A percentile compares a stretch with the other conserved stretches of the same genome.
Conservation (phyloP, 106 monocot species). For the Platanthera guangdongensis region DNA sequence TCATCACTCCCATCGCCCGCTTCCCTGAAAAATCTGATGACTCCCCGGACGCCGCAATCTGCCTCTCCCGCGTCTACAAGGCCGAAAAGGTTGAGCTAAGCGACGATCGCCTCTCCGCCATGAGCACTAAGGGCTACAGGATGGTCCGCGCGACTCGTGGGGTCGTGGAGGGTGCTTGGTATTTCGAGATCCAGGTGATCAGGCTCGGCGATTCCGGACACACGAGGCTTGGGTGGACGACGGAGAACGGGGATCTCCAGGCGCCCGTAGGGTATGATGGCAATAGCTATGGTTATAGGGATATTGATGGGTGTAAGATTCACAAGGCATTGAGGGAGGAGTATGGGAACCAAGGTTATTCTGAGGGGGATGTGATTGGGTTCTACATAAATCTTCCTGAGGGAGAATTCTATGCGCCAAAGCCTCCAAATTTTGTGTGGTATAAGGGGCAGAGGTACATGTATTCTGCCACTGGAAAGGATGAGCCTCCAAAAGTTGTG, state of each 20-base stretch:
- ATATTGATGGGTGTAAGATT: conserved; percentile 81
- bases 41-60: conserved; percentile 38
- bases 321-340: conserved; percentile 78
- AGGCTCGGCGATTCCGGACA: conserved; percentile 72
- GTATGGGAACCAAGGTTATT: conserved; percentile 72
- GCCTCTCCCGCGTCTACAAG: conserved; percentile 77
- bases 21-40: conserved; percentile 77
- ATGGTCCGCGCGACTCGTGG: conserved; percentile 95
- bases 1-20: conserved; percentile 66
- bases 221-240: conserved; percentile 79
- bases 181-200: conserved; percentile 70
- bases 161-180: conserved; percentile 72
- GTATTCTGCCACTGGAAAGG: conserved; percentile 58
- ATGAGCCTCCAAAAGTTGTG: conserved; percentile 63
- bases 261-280: conserved; percentile 88
- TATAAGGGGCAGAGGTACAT: conserved; percentile 79
- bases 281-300: conserved; percentile 78
- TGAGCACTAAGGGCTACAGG: conserved; percentile 81
- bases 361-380: conserved; percentile 87
- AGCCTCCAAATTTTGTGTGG: conserved; percentile 56
- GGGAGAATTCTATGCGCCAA: conserved; percentile 57
- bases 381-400: conserved; percentile 83
- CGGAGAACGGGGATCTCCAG: conserved; percentile 87
- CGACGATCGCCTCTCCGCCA: conserved; percentile 77
- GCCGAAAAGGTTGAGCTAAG: conserved; percentile 86